Conservation (phyloP, 768 basidiomycete genomes). For the Leccinum subgranulosum region DNA sequence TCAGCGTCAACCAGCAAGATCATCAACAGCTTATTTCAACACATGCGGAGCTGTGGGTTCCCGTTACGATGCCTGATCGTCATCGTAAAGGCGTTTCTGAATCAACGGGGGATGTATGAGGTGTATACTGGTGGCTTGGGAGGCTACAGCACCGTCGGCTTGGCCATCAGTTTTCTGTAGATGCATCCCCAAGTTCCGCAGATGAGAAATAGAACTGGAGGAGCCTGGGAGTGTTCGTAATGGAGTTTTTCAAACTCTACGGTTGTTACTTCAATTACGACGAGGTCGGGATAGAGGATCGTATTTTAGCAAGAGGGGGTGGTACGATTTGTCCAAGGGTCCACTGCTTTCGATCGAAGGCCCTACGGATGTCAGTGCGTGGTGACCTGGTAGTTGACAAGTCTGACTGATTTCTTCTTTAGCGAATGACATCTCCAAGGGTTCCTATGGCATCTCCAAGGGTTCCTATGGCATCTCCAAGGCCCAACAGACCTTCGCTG, state of each 20-base stretch:
- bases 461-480: conserved; percentile 83
- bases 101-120: conserved; percentile 92
- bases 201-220: conserved; percentile 82
- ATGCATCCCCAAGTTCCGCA: conserved; percentile 92
- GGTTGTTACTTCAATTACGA: conserved; percentile 90
- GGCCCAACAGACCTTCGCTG: conserved; percentile 80
- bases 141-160: conserved; percentile 90
- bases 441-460: conserved; percentile 34
- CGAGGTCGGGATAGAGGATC: conserved; percentile 86
- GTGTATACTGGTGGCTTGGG: conserved; percentile 96
- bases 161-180: conserved; percentile 93
- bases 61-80: conserved; percentile 83
- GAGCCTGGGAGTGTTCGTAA: conserved; percentile 90
- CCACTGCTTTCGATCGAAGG: conserved; percentile 85
- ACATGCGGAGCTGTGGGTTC: conserved; percentile 53
- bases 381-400: background rate
- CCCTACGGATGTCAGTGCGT: conserved; percentile 83
- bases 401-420: conserved; percentile 4
- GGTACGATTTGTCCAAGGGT: conserved; percentile 60
- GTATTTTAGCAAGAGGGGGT: conserved; percentile 87
- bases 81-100: conserved; percentile 87
- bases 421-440: conserved; percentile 83
- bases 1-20: conserved; percentile 90
- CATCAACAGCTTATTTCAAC: conserved; percentile 74
- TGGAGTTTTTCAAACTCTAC: conserved; percentile 98